Base-by-base conservation (phyloP, 768 basidiomycete species). In the Lactifluus piperatus region DNA sequence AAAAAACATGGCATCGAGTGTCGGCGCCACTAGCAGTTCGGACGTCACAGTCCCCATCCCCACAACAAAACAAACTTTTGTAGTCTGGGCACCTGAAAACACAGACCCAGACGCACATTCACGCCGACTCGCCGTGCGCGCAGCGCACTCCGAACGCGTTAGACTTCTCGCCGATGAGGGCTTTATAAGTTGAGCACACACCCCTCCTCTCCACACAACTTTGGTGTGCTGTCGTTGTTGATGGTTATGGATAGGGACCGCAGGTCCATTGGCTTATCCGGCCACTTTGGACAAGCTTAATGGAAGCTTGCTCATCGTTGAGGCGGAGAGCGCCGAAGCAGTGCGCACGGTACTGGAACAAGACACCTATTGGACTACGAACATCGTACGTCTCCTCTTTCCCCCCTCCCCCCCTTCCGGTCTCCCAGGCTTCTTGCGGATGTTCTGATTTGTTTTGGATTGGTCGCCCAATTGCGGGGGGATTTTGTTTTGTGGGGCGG, bases 221-320 rank as follows among this genome's bases (percentile, higher is more conserved):
- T 26, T 36, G n/a, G n/a, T 7, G 16, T 18, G 5, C 39, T n/a
- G 16, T 8, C 9, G 39, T 39, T 18, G 39, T 4, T 6, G 4
- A 13, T 10, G 39, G 14, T n/a, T n/a, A 8, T 34, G 34, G 13
- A 46, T n/a, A 57, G 57, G 46, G 32, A 5, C 37, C 1, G 57
- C 24, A n/a, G 57, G 43, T 6, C 50, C 57, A 32, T 3, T 44
- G n/a, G 26, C 43, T 6, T 50, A 57, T 29, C 43, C 50, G 1
- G 34, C 14, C 9, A 6, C 20, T 4, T 30, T 32, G 32, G 50
- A 77, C 69, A 84, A 81, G 67, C 75, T 87, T 71, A 70, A 83
- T 36, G 85, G 82, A 18, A 85, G 82, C 0, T 69, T 76, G 57
- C 71, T 85, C 44, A 72, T 86, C 24, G 77, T 74, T 53, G 77